Evolutionary conservation across 257 asterid species (phyloP), one percentile per base, ranked within the genome.

Genomic region (Nicotiana attenuata): DNA sequence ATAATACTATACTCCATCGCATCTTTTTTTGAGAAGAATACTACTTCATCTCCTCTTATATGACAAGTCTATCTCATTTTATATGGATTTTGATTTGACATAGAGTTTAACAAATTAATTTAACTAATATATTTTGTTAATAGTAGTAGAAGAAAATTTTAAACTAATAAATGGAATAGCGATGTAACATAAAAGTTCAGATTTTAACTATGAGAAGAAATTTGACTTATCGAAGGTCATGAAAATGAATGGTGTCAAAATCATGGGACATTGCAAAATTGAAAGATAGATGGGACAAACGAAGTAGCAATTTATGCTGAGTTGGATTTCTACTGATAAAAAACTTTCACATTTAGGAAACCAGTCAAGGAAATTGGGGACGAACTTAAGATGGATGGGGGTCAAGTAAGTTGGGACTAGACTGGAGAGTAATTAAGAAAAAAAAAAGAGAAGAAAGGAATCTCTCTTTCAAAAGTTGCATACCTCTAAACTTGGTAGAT

Each of bases 401-500:
- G 63, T 73, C 31, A 15, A 47, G 24, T 50, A 50, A 47, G 45
- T 26, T 15, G 15, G 24, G 41, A 73, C 63, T 22, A 16, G 24
- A 47, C 79, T 50, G 20, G 9, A 24, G 61, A 73, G 79, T 45
- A 47, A 73, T 31, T 41, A 9, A 41, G 50, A 41, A 22, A 47
- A 16, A 28, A 31, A 5, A 73, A 73, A 20, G 79, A 47, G 79
- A 50, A 24, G 63, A 73, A 50, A 73, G 4, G 79, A 73, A 50
- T 50, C 61, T 73, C 59, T 45, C 73, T 31, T 60, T 65, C 68
- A 57, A 84, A 69, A 85, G 78, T 57, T 79, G 33, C 91, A 80
- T 81, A 96, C 99, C 99, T 89, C 98, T 93, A 88, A 96, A 90
- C 88, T 90, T 94, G 80, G 92, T 81, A 13, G 99, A 96, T 82